phyloP scores from a whole-genome alignment of 768 basidiomycete genomes.

The Gelatoporia subvermispora region DNA sequence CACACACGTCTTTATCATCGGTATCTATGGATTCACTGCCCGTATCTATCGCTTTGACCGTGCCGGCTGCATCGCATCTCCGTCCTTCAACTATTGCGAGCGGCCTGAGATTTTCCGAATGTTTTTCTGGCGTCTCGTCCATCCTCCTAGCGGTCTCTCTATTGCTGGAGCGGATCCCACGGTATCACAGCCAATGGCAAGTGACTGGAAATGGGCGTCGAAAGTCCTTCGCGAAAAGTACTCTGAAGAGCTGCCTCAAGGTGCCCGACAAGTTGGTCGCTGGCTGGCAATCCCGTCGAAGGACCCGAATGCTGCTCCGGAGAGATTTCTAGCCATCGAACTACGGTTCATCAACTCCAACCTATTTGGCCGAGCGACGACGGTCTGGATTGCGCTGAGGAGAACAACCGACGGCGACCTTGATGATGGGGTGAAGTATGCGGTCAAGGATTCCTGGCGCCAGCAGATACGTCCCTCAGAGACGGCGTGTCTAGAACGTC shows the following conservation, averaged over 20 bases:
- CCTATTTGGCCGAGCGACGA: not conserved
- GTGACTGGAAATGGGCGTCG: not conserved
- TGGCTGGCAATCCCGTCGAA: not conserved
- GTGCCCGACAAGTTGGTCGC: not conserved
- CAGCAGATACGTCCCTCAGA: not conserved
- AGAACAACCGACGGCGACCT: not conserved
- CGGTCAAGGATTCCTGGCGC: not conserved
- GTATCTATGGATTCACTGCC: slow-evolving; percentile 4
- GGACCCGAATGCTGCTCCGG: not conserved
- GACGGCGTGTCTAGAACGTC: not conserved
- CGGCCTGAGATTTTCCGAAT: not conserved
- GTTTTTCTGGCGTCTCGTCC: slow-evolving; percentile 12
- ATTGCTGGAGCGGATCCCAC: slow-evolving; percentile 2
- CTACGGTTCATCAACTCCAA: not conserved
- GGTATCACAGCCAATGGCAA: not conserved
- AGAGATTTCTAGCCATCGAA: not conserved
- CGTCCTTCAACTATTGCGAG: not conserved
- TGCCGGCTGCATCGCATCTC: slow-evolving; percentile 5
- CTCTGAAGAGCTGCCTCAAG: not conserved
- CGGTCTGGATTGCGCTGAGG: not conserved
- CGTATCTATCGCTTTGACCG: slow-evolving; percentile 13
- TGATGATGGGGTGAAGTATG: not conserved
- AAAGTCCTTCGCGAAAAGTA: not conserved
- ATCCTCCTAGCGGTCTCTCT: not conserved
- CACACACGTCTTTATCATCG: slow-evolving; percentile 7